Conservation (phyloP, 495 filamentous ascomycete species). For the Alectoria sarmentosa region DNA sequence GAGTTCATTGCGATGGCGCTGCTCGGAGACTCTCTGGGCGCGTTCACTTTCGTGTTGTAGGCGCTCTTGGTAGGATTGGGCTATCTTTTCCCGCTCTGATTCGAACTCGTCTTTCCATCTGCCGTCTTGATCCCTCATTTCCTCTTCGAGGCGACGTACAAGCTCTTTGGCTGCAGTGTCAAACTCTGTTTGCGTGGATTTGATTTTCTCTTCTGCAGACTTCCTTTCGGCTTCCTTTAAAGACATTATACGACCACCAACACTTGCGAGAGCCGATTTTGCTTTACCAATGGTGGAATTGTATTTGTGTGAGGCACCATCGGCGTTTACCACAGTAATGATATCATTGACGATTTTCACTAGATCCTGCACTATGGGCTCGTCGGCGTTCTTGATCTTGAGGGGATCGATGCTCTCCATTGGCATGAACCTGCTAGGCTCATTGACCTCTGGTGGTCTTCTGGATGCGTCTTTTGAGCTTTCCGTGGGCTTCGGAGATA, state of each 20-base stretch:
- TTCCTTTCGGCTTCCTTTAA: constrained; percentile 60
- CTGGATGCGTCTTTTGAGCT: constrained; percentile 24
- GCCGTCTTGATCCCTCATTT: constrained; percentile 65
- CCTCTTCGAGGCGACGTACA: constrained; percentile 59
- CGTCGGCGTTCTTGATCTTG: constrained; percentile 62
- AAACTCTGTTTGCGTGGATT: constrained; percentile 64
- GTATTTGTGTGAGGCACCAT: constrained; percentile 66
- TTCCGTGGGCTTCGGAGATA: constrained; percentile 22
- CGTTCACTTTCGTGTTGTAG: constrained; percentile 67
- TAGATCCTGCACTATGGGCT: constrained; percentile 86
- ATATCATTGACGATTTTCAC: constrained; percentile 93
- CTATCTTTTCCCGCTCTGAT: constrained; percentile 70
- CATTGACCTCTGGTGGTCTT: constrained; percentile 47
- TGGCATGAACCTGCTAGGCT: constrained; percentile 52
- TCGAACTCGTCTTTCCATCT: constrained; percentile 86
- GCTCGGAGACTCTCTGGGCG: constrained; percentile 66
- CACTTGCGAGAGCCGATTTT: constrained; percentile 70
- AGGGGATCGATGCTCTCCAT: constrained; percentile 66
- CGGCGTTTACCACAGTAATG: constrained; percentile 84
- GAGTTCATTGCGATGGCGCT: constrained; percentile 74
- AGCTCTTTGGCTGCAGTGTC: constrained; percentile 74
- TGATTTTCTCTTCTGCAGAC: constrained; percentile 70
- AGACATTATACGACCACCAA: constrained; percentile 63
- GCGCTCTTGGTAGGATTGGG: constrained; percentile 68
- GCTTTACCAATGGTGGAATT: constrained; percentile 68